These are phyloP conservation scores for Phaeotremella fagi DNA, from an alignment of 768 basidiomycete species.

Conservation along the genomic window DNA sequence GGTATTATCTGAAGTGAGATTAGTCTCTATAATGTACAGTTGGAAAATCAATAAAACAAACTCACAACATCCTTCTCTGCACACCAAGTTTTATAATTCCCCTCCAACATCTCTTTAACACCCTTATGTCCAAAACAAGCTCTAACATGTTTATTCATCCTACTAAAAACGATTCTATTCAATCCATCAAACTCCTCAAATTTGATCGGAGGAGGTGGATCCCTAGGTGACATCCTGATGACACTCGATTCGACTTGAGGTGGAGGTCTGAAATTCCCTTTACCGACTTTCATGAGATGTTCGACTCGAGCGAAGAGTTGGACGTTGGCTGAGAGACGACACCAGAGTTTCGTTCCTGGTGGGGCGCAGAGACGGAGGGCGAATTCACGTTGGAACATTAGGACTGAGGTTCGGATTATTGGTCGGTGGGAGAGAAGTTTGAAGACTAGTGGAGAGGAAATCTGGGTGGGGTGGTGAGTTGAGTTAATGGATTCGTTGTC, in stretches of 20 bases:
- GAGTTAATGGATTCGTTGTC: not conserved
- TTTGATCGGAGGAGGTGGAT: conserved; percentile 90
- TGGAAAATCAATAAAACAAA: not conserved
- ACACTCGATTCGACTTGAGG: conserved; percentile 92
- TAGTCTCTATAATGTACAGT: not conserved
- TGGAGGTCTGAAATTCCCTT: conserved; percentile 93
- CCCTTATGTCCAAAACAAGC: conserved; percentile 86
- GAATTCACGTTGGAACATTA: conserved; percentile 99
- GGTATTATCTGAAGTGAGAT: conserved; percentile 59
- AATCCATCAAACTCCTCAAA: conserved; percentile 98
- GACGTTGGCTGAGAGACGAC: conserved; percentile 88
- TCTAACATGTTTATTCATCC: conserved; percentile 83
- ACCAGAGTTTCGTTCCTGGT: conserved; percentile 83
- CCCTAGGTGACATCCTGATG: conserved; percentile 80
- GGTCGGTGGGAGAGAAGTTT: conserved; percentile 94
- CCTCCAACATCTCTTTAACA: conserved; percentile 87
- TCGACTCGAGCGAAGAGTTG: conserved; percentile 96
- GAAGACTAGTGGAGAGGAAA: conserved; percentile 96
- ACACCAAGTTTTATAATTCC: conserved; percentile 89
- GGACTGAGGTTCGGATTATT: conserved; percentile 83
- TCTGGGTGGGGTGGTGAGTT: conserved; percentile 49
- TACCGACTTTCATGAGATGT: conserved; percentile 91
- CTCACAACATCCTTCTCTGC: conserved; percentile 59
- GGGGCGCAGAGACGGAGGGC: conserved; percentile 83
- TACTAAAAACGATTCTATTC: conserved; percentile 78